Evolutionary conservation across 2,329 filamentous ascomycete species (phyloP).

Genomic region (Botrytis medusae): DNA sequence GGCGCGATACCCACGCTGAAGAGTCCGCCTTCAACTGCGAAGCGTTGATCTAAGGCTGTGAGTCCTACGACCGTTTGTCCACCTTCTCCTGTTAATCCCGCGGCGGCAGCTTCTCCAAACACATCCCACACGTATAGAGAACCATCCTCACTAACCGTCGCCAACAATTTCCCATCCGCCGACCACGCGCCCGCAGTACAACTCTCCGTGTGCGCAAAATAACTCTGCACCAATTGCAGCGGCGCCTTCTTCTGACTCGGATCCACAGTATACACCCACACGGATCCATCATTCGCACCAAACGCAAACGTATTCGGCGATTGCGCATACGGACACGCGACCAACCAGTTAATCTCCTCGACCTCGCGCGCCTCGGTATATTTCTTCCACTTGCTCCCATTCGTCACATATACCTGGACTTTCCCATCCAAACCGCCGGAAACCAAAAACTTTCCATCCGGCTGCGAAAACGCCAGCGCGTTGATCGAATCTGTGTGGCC

Average conservation of each 20-base stretch:
- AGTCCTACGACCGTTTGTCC: conserved; percentile 71
- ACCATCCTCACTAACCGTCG: conserved; percentile 84
- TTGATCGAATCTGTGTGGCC: conserved; percentile 93
- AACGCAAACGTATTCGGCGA: conserved; percentile 82
- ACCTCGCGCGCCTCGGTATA: conserved; percentile 83
- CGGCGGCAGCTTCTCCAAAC: conserved; percentile 43
- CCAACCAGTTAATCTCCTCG: conserved; percentile 91
- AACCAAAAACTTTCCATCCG: conserved; percentile 79
- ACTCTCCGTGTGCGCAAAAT: conserved; percentile 82
- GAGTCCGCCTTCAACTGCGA: conserved; percentile 85
- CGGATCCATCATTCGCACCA: conserved; percentile 84
- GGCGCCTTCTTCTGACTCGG: conserved; percentile 58
- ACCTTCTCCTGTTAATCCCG: conserved; percentile 55
- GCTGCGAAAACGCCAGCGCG: conserved; percentile 78
- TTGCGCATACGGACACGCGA: conserved; percentile 67
- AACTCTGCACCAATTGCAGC: conserved; percentile 82
- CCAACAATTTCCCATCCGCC: conserved; percentile 79
- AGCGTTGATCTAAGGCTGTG: conserved; percentile 81
- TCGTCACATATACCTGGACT: conserved; percentile 60
- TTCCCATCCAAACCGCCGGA: conserved; percentile 86
- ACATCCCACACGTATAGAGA: conserved; percentile 87
- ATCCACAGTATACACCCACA: conserved; percentile 94
- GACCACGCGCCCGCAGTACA: conserved; percentile 93
- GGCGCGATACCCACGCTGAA: conserved; percentile 86
- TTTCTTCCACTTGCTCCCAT: conserved; percentile 59